Conservation (phyloP, 345 rosid genomes). For the Dimocarpus longan region DNA sequence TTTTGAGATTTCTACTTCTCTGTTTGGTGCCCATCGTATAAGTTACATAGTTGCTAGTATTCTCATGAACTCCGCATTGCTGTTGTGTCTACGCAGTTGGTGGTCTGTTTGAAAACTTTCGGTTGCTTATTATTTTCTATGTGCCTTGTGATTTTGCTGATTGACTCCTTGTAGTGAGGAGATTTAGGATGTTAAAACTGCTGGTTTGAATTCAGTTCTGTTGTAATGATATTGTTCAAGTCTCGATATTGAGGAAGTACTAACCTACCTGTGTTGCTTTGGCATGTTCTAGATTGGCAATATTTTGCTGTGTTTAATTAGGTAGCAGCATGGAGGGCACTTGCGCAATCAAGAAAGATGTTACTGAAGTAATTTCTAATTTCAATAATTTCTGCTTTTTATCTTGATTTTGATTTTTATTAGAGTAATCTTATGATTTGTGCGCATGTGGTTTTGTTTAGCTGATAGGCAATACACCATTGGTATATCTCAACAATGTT, state of each 20-base stretch:
- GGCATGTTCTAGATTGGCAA: background rate
- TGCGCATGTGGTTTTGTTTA: slow-evolving; percentile 15
- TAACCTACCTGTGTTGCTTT: background rate
- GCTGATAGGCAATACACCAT: slow-evolving; percentile 68
- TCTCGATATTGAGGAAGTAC: background rate
- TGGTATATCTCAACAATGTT: slow-evolving; percentile 61
- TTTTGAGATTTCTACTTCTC: background rate
- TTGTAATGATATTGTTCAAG: background rate
- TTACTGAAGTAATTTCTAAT: slow-evolving; percentile 47
- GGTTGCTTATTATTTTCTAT: too few species aligned
- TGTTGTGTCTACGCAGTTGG: too few species aligned
- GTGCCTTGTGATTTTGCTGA: too few species aligned
- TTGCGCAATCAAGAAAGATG: slow-evolving; percentile 53
- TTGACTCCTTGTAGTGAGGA: too few species aligned
- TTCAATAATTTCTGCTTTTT: background rate
- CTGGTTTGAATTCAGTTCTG: too few species aligned
- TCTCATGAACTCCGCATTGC: too few species aligned
- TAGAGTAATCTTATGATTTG: background rate
- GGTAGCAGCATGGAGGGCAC: slow-evolving; percentile 33
- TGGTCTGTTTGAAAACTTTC: too few species aligned
- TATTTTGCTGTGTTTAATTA: background rate
- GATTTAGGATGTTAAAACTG: too few species aligned
- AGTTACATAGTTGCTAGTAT: too few species aligned
- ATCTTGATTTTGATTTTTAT: background rate
- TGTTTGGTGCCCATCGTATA: background rate